These are phyloP conservation scores for Solanum sparsipilum DNA, from an alignment of 257 asterid species.

Conservation along the genomic window DNA sequence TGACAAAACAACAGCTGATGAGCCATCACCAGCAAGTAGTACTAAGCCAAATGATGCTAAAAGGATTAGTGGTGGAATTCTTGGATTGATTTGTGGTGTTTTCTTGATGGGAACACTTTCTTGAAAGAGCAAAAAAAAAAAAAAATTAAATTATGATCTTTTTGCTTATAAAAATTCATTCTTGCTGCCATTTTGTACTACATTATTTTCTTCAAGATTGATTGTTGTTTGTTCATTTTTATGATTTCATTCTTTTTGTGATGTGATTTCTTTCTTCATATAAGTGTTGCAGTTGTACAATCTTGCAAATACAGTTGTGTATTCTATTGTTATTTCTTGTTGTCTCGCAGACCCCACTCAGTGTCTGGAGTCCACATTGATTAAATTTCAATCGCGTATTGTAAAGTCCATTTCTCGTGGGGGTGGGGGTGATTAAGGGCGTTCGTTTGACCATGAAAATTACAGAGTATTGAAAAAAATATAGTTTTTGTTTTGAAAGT, in stretches of 20 bases:
- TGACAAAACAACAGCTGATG: conserved; percentile 19
- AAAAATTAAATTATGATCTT: not conserved
- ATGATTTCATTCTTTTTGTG: not conserved
- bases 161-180: not conserved
- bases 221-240: not conserved
- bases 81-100: conserved; percentile 17
- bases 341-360: too few species aligned
- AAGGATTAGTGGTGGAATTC: not conserved
- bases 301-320: not conserved
- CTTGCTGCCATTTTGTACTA: not conserved
- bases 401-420: not conserved
- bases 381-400: too few species aligned
- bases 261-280: not conserved
- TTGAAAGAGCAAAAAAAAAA: not conserved
- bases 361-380: too few species aligned
- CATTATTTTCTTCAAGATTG: not conserved
- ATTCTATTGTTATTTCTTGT: not conserved
- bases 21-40: conserved; percentile 1
- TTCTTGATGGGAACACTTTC: conserved; percentile 5
- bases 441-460: not conserved
- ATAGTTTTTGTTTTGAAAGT: not conserved
- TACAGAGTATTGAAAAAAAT: too few species aligned
- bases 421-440: not conserved
- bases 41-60: conserved; percentile 2
- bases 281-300: not conserved